Conservation (phyloP, 192 early-diverging fungal species). For the Umbelopsis ramanniana region DNA sequence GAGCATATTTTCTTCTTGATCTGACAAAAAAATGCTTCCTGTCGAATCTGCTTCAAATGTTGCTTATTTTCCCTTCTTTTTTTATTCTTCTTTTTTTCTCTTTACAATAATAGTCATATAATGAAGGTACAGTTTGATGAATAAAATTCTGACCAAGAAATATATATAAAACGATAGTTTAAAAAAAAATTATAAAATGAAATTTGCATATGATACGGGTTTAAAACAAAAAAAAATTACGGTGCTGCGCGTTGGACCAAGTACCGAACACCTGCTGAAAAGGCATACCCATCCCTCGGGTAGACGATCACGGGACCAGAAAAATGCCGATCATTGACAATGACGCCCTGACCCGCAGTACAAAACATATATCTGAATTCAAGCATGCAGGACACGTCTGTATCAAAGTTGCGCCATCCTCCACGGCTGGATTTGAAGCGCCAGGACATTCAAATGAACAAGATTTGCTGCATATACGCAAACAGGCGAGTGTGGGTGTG, state of each 20-base stretch:
- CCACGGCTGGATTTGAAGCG: constrained; percentile 21
- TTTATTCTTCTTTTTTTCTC: neutral
- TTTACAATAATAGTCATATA: neutral
- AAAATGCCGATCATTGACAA: constrained; percentile 22
- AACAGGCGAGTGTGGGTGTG: neutral
- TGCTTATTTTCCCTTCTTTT: neutral
- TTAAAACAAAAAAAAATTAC: neutral
- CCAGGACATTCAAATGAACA: constrained; percentile 16
- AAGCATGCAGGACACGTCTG: constrained; percentile 16
- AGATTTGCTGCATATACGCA: constrained; percentile 6
- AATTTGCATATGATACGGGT: no score
- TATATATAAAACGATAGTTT: neutral
- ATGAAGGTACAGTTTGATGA: neutral
- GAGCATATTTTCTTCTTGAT: no score
- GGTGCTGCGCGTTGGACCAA: neutral
- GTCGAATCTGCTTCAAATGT: neutral
- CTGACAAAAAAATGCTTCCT: neutral
- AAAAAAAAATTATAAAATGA: no score
- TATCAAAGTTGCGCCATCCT: constrained; percentile 20
- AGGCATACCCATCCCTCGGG: constrained; percentile 15
- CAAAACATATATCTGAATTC: constrained; percentile 20
- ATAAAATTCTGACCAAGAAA: neutral
- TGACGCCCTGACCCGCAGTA: constrained; percentile 23
- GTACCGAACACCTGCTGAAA: constrained; percentile 13
- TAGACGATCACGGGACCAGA: constrained; percentile 16